Percentiles rank a stretch among this genome's conserved stretches.
Evolutionary conservation across 495 filamentous ascomycete genomes (phyloP).

Genomic region (Aspergillus kassunensis): DNA sequence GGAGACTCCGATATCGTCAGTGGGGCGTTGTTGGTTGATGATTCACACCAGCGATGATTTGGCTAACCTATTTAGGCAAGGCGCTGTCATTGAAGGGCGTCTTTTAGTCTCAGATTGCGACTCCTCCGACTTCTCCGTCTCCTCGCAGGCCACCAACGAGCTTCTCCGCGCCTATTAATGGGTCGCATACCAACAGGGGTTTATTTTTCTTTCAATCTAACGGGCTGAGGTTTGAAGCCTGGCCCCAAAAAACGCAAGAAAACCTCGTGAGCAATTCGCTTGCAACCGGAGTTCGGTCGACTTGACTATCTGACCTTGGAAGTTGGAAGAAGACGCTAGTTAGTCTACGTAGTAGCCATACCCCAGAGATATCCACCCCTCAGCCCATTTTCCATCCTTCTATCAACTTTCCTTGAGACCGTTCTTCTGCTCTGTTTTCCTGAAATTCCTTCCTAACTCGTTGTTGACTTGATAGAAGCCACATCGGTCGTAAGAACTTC

Average conservation of each 20-base stretch:
- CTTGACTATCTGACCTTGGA: neutral
- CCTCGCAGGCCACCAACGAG: constrained; percentile 3
- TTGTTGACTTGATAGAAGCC: neutral
- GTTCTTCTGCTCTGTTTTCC: neutral
- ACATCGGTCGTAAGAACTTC: neutral
- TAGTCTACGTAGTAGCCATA: constrained; percentile 2
- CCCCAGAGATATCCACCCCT: constrained; percentile 10
- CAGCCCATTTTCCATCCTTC: constrained; percentile 18
- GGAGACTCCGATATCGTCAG: constrained; percentile 13
- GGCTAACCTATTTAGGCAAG: constrained; percentile 23
- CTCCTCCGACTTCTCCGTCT: too few relatives aligned
- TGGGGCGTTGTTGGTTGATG: constrained; percentile 11
- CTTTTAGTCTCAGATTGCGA: constrained; percentile 11
- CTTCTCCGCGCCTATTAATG: constrained; percentile 7
- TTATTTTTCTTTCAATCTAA: neutral
- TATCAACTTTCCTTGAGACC: constrained; percentile 5
- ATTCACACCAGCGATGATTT: constrained; percentile 12
- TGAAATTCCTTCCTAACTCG: neutral
- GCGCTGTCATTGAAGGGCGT: constrained; percentile 40
- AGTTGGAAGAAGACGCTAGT: neutral
- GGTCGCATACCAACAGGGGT: neutral
- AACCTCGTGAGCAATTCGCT: neutral
- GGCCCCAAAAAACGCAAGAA: neutral
- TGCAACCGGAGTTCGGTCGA: neutral
- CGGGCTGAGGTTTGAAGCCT: neutral